Evolutionary conservation across 2,329 filamentous ascomycete genomes (phyloP), one percentile per base, ranked within the genome.

Genomic region (Colletotrichum lini): DNA sequence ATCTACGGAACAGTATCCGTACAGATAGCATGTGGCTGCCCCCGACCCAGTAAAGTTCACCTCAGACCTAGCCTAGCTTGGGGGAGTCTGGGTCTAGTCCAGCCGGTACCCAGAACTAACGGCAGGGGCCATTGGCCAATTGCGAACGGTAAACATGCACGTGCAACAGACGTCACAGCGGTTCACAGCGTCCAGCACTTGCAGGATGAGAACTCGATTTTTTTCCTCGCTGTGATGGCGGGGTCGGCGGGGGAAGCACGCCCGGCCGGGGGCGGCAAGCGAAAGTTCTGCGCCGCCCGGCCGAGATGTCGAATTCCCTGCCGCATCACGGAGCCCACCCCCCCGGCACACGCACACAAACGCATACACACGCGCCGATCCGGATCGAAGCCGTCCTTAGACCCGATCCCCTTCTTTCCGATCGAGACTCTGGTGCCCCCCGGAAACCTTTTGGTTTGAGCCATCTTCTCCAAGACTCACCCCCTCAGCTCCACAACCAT

Each of bases 401-500:
- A 63, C 6, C 65, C 65, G 44, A 54, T 23, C 8, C 26, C 30
- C 40, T 30, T 49, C 50, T n/a, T 61, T 42, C 35, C 61, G 38
- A 35, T 56, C 26, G 57, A 50, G n/a, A 15, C 50, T 30, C 23
- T 7, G 44, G 30, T 16, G 15, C 12, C n/a, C 8, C 16, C 45
- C 53, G 40, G 35, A 42, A 26, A 59, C 59, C 65, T 50, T n/a
- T 50, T 35, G n/a, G 13, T 49, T 9, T 16, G 45, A 21, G 23
- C 42, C 23, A 16, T 15, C 35, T 4, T 23, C 16, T 45, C 47
- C 52, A 45, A 16, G 40, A 30, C 12, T 53, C 65, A 61, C 40
- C 62, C 62, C 45, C 50, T 64, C 38, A 26, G 70, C 6, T 5
- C 44, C 21, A 21, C 30, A 72, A 73, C 73, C 52, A 79, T 79